Percentiles rank a stretch among this genome's conserved stretches.
These are phyloP conservation scores for Thermoascus crustaceus DNA, from an alignment of 2,329 filamentous ascomycete species.

Conservation along the genomic window DNA sequence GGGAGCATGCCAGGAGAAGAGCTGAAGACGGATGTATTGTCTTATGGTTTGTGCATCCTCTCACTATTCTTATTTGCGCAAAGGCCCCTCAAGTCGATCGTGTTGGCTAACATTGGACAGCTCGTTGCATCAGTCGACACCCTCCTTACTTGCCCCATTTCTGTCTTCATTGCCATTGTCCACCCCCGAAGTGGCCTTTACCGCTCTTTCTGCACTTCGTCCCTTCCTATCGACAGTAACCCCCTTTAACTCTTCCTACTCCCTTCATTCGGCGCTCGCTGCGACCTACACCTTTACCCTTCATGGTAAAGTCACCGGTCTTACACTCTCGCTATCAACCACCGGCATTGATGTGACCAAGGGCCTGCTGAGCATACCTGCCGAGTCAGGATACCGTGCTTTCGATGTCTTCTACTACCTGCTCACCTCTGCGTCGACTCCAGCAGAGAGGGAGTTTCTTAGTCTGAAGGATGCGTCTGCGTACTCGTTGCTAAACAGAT, in stretches of 20 bases:
- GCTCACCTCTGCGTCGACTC: constrained; percentile 80
- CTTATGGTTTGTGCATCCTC: constrained; percentile 57
- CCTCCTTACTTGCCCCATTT: constrained; percentile 75
- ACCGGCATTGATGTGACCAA: constrained; percentile 77
- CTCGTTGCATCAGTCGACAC: constrained; percentile 79
- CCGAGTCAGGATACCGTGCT: constrained; percentile 73
- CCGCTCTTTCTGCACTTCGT: constrained; percentile 69
- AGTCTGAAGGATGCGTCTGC: constrained; percentile 67
- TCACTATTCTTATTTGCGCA: constrained; percentile 11
- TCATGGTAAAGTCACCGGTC: constrained; percentile 66
- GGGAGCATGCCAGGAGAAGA: constrained; percentile 91
- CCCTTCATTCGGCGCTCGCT: constrained; percentile 71
- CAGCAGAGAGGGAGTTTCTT: constrained; percentile 80
- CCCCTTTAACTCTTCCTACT: constrained; percentile 76
- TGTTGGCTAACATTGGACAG: too few species aligned
- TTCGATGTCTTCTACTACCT: constrained; percentile 99
- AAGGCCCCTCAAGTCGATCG: too few species aligned
- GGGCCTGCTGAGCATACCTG: constrained; percentile 72
- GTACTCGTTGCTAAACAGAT: constrained; percentile 72
- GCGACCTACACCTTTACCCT: constrained; percentile 76
- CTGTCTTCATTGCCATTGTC: constrained; percentile 71
- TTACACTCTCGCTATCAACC: constrained; percentile 69
- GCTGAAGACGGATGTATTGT: constrained; percentile 94
- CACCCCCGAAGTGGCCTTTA: constrained; percentile 66
- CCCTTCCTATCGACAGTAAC: constrained; percentile 85